Base-by-base conservation (phyloP, 495 filamentous ascomycete species). In the Trichoderma orchidacearum region DNA sequence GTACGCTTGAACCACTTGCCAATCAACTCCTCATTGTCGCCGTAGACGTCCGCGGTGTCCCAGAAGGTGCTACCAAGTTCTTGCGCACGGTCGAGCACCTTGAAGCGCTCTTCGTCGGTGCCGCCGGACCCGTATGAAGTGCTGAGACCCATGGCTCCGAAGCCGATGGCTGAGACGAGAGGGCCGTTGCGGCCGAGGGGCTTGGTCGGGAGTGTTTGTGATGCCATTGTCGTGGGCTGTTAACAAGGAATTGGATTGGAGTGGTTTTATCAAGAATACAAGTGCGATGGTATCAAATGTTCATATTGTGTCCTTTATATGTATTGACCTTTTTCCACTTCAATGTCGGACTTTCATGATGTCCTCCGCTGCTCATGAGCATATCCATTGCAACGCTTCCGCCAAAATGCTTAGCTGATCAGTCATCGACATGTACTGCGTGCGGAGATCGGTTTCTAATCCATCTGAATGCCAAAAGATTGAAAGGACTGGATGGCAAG, bases 1-100 rank as follows among this genome's bases (percentile, higher is more conserved):
- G 79, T 75, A 36, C 73, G 64, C 30, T 64, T 59, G 64, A 82
- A 78, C 78, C 78, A 84, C 54, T 74, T 72, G 8, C 78, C 74
- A 18, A 84, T 54, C 12, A 81, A 68, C 12, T 70, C 69, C 61
- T 83, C 80, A 61, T 59, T 70, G 59, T 78, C 74, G 7, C 68
- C 71, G 61, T 80, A 80, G 31, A 65, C 58, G 55, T 73, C 67
- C 17, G 73, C 66, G 0, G 75, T 73, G 62, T 80, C 77, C 76
- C 77, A 81, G 61, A 74, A 74, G 30, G 68, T 71, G 48, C 59
- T 62, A 34, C 78, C 79, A 1, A 72, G 57, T 34, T 75, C 74
- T 9, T 30, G 11, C 7, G 73, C 77, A 6, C 64, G 62, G 56
- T 78, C 75, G 4, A 80, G 66, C 3, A 80, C 59, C 3, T 58